Evolutionary conservation across 768 basidiomycete genomes (phyloP).

Genomic region (Cystobasidium onofrii): DNA sequence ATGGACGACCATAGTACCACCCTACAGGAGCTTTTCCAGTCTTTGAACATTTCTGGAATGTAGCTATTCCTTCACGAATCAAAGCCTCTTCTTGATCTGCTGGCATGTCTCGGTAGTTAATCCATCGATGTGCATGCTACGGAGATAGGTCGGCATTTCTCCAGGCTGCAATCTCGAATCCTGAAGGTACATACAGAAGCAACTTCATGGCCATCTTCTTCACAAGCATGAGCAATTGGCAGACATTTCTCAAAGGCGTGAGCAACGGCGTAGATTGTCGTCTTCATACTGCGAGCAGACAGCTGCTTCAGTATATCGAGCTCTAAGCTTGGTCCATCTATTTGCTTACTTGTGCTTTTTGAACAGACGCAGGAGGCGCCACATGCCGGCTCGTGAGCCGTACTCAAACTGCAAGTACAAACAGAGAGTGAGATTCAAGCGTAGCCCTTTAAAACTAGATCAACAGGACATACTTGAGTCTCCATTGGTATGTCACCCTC

Average conservation of each 20-base stretch:
- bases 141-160: no score
- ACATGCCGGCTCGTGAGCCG: conserved; percentile 30
- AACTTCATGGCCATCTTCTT: conserved; percentile 23
- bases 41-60: conserved; percentile 36
- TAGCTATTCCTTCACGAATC: conserved; percentile 40
- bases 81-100: conserved; percentile 31
- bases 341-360: conserved; percentile 32
- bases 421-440: background rate
- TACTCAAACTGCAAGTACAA: conserved; percentile 18
- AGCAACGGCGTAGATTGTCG: conserved; percentile 27
- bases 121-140: conserved; percentile 39
- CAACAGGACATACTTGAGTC: background rate
- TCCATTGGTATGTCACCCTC: background rate
- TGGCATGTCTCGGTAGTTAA: conserved; percentile 8
- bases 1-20: conserved; percentile 22
- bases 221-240: conserved; percentile 23
- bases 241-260: conserved; percentile 38
- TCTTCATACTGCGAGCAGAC: background rate
- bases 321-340: no score
- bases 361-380: conserved; percentile 24
- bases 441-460: no score
- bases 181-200: no score
- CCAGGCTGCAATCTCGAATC: no score
- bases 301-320: no score
- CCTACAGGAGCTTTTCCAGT: conserved; percentile 36